phyloP scores from a whole-genome alignment of 2,329 filamentous ascomycete genomes.

The Coniella lustricola region DNA sequence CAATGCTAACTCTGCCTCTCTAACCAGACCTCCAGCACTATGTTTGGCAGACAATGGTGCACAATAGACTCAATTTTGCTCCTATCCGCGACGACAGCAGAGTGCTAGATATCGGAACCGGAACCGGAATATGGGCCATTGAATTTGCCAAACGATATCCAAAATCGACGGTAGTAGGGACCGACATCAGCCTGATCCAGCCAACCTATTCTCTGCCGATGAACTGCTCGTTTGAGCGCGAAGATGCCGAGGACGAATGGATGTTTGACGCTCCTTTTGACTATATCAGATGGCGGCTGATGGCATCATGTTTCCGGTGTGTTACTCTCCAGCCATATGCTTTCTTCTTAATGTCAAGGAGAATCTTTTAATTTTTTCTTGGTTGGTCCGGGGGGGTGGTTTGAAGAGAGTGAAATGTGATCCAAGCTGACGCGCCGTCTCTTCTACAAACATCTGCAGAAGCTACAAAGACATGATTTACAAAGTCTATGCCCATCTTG shows the following conservation, averaged over 20 bases:
- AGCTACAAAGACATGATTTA: background rate
- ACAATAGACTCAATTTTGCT: slow-evolving; percentile 5
- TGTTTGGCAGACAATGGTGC: slow-evolving; percentile 5
- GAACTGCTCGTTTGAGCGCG: slow-evolving; percentile 5
- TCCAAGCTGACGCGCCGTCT: too few relatives aligned
- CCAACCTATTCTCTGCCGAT: slow-evolving; percentile 5
- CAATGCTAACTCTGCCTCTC: background rate
- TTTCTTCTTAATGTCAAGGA: too few relatives aligned
- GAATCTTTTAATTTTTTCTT: too few relatives aligned
- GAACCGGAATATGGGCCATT: slow-evolving; percentile 14
- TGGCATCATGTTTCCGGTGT: slow-evolving; percentile 2
- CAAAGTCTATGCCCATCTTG: background rate
- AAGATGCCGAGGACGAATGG: slow-evolving; percentile 9
- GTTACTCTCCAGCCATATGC: background rate
- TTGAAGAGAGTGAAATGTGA: too few relatives aligned
- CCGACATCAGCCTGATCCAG: slow-evolving; percentile 14
- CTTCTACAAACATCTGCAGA: background rate
- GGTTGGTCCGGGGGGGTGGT: too few relatives aligned
- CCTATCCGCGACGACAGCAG: background rate
- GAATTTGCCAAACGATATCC: slow-evolving; percentile 10
- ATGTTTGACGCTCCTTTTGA: slow-evolving; percentile 4
- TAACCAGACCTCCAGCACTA: slow-evolving; percentile 11
- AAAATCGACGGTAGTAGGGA: slow-evolving; percentile 9
- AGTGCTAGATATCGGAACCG: slow-evolving; percentile 10
- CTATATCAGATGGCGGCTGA: slow-evolving; percentile 6